A percentile compares a stretch with the other conserved stretches of the same genome.
Conservation (phyloP, 495 filamentous ascomycete species). For the Tuber calosporum region DNA sequence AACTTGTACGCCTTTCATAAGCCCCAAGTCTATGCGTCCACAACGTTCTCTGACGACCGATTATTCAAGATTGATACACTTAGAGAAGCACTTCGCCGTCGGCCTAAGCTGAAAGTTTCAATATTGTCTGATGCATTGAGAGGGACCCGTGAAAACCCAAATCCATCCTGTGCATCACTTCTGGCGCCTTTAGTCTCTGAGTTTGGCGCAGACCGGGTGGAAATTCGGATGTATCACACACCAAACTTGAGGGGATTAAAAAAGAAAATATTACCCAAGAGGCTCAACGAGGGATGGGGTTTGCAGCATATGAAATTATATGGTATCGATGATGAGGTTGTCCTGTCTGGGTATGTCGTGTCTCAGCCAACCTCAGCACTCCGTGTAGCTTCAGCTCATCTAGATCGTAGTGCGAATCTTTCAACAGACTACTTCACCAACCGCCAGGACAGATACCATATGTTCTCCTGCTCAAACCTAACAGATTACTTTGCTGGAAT, state of each 20-base stretch:
- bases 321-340: conserved; percentile 89
- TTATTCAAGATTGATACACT: conserved; percentile 61
- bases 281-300: conserved; percentile 97
- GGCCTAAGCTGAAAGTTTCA: conserved; percentile 72
- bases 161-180: conserved; percentile 83
- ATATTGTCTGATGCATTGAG: conserved; percentile 89
- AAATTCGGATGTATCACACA: conserved; percentile 95
- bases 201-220: conserved; percentile 78
- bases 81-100: conserved; percentile 62
- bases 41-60: conserved; percentile 19
- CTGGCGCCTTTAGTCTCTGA: conserved; percentile 71
- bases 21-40: background rate
- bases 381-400: background rate
- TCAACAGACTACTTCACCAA: conserved; percentile 95
- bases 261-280: conserved; percentile 73
- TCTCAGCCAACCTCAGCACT: conserved; percentile 3
- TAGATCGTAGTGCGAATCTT: conserved; percentile 63
- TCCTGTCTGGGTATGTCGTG: conserved; percentile 68
- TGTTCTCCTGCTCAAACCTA: conserved; percentile 70
- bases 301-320: conserved; percentile 99
- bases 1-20: conserved; percentile 53
- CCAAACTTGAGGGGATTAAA: conserved; percentile 84
- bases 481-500: conserved; percentile 75
- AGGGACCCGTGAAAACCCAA: conserved; percentile 82
- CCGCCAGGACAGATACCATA: conserved; percentile 86